Base-by-base conservation (phyloP, 2,329 filamentous ascomycete genomes). In the Fusarium aywerte region DNA sequence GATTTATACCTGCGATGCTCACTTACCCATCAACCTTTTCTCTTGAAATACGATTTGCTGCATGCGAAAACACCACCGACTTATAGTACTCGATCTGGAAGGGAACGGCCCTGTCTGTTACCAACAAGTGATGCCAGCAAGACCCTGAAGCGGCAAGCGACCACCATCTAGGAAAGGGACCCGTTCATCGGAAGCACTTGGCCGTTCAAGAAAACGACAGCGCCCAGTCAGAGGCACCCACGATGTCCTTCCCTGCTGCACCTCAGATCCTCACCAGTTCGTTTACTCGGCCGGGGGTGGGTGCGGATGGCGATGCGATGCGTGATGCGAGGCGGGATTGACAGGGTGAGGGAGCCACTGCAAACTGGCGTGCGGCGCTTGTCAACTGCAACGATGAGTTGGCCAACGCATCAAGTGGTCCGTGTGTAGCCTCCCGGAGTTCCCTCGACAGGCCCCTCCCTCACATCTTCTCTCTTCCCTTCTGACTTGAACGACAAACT, bases 351-450 rank as follows among this genome's bases (percentile, higher is more conserved):
- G 54, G 68, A 67, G 57, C 57, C 63, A 58, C 44, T 62, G 39
- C 64, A 68, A 68, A 66, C 58, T 58, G 64, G 64, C 58, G 64
- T 68, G 65, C 72, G 72, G 73, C 72, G 71, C 73, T 74, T 76
- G 75, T 72, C 72, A 73, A 74, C 76, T 89, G 77, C 77, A 79
- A 67, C 76, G 75, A 78, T 79, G 77, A 77, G 77, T 76, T 79
- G 77, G 76, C 77, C 76, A 79, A 78, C 76, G 76, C 77, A 79
- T 77, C 76, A 78, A 77, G 77, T 79, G 78, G 77, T 75, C 77
- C 78, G 76, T 79, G 76, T 78, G 76, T 77, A 78, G 76, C 76
- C 73, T 71, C 64, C 68, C 60, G 70, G 65, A 67, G 60, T 57
- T 67, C 67, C 63, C 69, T 74, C 69, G 73, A 72, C 72, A 67